Base-by-base conservation (phyloP, 768 basidiomycete species). In the Tricholoma sp. region DNA sequence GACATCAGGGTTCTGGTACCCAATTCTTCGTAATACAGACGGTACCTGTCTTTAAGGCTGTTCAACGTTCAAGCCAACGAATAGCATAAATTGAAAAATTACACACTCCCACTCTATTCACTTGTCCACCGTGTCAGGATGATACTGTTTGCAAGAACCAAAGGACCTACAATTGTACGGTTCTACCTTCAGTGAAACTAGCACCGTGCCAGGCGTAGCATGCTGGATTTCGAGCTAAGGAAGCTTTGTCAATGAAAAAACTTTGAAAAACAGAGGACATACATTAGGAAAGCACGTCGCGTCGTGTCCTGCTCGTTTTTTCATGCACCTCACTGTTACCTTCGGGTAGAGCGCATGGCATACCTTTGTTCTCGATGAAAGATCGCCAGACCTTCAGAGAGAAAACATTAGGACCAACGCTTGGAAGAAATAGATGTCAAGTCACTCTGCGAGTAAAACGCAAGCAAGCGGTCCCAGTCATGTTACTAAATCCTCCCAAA, bases 101-200 rank as follows among this genome's bases (percentile, higher is more conserved):
- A 74, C 79, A 61, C 66, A 92, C 91, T 62, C 90, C 87, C 59
- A 91, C 88, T 64, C 91, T 79, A 67, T 94, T 94, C 56, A 90
- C 91, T 93, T 63, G 28, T 20, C 31, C 17, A 18, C 13, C 60
- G 39, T 57, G 53, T 58, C 33, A 59, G 52, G 34, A 56, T 28
- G 29, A 15, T 54, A 37, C 42, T 39, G 31, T 12, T 17, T 36
- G 33, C 10, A 10, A 37, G 18, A 29, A 8, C 47, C 28, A 50
- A 29, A 50, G 32, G 12, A 68, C 83, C 54, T 64, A 91, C 91
- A 66, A 61, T 94, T 89, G 61, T 86, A 86, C 11, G 82, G 77
- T 66, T 90, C 88, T 50, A 93, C 80, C 67, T 83, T 83, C 57
- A 94, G 73, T 1, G 85, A 85, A 2, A 79, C 86, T 50, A 86